phyloP scores from a whole-genome alignment of 2,329 filamentous ascomycete genomes.

The Ophiostoma quercus region DNA sequence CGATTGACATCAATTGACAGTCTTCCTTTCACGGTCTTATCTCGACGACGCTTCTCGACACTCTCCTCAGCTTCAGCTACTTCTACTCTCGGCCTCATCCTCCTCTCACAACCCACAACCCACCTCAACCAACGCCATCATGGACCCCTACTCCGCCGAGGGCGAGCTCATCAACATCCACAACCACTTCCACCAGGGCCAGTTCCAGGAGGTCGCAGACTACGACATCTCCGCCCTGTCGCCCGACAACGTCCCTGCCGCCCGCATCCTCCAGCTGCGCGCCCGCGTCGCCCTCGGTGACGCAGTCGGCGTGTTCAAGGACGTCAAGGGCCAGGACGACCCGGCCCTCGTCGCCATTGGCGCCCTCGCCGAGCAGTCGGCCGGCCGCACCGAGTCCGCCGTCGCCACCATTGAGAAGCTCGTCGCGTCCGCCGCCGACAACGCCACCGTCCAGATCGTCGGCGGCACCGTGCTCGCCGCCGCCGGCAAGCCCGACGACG shows the following conservation, averaged over 20 bases:
- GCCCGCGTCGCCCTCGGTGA: constrained; percentile 79
- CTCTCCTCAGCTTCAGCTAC: background rate
- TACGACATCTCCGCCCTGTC: constrained; percentile 79
- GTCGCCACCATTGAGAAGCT: constrained; percentile 61
- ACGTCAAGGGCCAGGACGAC: constrained; percentile 57
- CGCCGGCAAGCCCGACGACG: constrained; percentile 77
- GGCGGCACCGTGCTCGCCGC: constrained; percentile 77
- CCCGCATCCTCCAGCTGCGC: constrained; percentile 72
- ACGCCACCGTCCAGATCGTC: constrained; percentile 73
- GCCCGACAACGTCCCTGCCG: constrained; percentile 67
- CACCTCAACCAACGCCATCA: constrained; percentile 31
- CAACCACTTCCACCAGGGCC: constrained; percentile 69
- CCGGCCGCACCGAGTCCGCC: constrained; percentile 59
- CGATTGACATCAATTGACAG: background rate
- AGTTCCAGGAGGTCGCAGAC: constrained; percentile 80
- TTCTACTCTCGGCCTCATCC: background rate
- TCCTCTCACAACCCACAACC: too few species aligned
- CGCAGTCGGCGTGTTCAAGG: constrained; percentile 64
- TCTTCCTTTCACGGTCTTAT: background rate
- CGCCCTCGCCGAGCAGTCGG: constrained; percentile 63
- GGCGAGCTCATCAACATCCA: constrained; percentile 68
- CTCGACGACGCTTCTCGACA: background rate
- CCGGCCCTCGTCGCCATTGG: constrained; percentile 73
- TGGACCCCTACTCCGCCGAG: constrained; percentile 67
- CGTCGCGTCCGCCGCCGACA: constrained; percentile 61